Percentiles rank a stretch among this genome's conserved stretches.
These are phyloP conservation scores for Phaseolus coccineus DNA, from an alignment of 331 rosid species.

Conservation along the genomic window DNA sequence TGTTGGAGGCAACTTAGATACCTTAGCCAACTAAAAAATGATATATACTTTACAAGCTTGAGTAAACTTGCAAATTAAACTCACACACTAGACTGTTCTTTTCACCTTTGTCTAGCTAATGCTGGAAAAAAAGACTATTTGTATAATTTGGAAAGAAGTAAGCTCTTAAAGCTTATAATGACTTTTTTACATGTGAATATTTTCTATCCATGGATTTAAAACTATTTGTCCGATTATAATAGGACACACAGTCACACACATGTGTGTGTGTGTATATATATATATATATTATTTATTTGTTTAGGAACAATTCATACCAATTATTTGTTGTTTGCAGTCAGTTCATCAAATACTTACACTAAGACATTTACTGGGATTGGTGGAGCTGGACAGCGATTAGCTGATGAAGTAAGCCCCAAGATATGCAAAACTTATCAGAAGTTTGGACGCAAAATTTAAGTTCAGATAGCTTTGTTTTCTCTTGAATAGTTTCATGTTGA, in stretches of 20 bases:
- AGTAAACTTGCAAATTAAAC: constrained; percentile 32
- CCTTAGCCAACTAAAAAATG: constrained; percentile 28
- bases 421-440: constrained; percentile 39
- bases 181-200: not conserved
- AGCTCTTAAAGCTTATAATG: constrained; percentile 20
- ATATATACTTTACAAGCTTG: constrained; percentile 27
- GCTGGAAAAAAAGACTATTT: constrained; percentile 29
- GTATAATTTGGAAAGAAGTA: constrained; percentile 26
- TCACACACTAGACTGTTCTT: constrained; percentile 13
- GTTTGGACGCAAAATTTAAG: constrained; percentile 17
- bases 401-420: constrained; percentile 81
- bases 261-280: too few species aligned
- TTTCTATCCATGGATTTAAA: constrained; percentile 16
- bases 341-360: constrained; percentile 81
- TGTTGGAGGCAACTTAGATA: constrained; percentile 3
- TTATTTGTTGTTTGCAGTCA: constrained; percentile 66
- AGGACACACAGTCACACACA: too few species aligned
- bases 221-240: constrained; percentile 5
- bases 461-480: constrained; percentile 32
- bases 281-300: too few species aligned
- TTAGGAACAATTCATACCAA: constrained; percentile 35
- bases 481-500: constrained; percentile 42
- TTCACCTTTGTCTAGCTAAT: not conserved
- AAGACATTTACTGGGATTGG: constrained; percentile 92
- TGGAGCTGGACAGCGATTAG: constrained; percentile 94